Conservation (phyloP, 768 basidiomycete genomes). For the Trametes elegans region DNA sequence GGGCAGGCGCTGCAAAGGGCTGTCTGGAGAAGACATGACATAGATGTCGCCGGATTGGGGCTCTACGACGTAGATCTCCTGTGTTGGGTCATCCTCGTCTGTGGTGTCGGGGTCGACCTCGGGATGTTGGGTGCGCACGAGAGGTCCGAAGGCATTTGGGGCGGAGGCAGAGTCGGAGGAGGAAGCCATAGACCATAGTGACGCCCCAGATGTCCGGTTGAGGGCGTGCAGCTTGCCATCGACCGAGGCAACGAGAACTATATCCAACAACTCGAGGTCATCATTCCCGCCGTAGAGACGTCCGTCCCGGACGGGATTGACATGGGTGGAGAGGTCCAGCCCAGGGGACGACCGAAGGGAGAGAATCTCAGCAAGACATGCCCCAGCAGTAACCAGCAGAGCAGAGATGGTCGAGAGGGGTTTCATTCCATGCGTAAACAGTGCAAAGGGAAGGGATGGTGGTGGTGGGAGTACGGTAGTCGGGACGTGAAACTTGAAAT, state of each 20-base stretch:
- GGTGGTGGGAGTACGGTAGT: background rate
- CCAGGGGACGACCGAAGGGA: conserved; percentile 19
- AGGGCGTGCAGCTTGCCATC: conserved; percentile 95
- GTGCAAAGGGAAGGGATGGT: background rate
- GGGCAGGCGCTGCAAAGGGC: conserved; percentile 82
- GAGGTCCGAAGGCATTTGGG: conserved; percentile 57
- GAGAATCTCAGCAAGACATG: conserved; percentile 27
- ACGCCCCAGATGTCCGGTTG: conserved; percentile 78
- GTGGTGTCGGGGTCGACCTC: conserved; percentile 55
- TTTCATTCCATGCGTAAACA: conserved; percentile 18
- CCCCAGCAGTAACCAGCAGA: conserved; percentile 22
- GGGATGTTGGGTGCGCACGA: conserved; percentile 69
- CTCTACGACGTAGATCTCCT: conserved; percentile 90
- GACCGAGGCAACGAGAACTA: conserved; percentile 87
- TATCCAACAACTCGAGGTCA: conserved; percentile 70
- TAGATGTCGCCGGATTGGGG: conserved; percentile 94
- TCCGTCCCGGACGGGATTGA: conserved; percentile 17
- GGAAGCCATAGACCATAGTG: conserved; percentile 82
- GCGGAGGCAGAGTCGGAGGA: conserved; percentile 30
- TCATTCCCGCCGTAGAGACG: conserved; percentile 8
- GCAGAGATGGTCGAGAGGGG: conserved; percentile 13
- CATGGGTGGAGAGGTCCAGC: conserved; percentile 24
- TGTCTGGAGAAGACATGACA: conserved; percentile 67
- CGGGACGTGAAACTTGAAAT: too few relatives aligned
- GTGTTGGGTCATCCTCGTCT: conserved; percentile 46